Conservation (phyloP, 2,329 filamentous ascomycete species). For the Beauveria brongniartii region DNA sequence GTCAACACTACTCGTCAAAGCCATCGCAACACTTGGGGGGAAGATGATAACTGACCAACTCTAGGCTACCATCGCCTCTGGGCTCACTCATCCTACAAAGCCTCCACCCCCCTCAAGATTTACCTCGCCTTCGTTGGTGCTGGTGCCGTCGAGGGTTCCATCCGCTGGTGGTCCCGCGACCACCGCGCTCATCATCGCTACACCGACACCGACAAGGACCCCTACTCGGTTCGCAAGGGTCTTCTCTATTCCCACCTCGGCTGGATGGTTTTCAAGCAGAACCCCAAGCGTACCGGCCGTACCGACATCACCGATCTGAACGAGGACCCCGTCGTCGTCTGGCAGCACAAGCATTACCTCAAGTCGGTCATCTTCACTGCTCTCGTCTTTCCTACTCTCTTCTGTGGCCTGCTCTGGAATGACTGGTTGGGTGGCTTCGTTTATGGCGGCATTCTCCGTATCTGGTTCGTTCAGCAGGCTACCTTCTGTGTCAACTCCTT, state of each 20-base stretch:
- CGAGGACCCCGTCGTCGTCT: constrained; percentile 76
- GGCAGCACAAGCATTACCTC: constrained; percentile 82
- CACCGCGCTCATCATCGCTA: constrained; percentile 87
- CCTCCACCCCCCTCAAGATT: constrained; percentile 65
- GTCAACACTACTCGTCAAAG: constrained; percentile 18
- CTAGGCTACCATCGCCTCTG: constrained; percentile 58
- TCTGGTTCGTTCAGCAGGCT: constrained; percentile 86
- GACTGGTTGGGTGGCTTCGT: constrained; percentile 78
- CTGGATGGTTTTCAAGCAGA: constrained; percentile 93
- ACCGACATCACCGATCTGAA: constrained; percentile 85
- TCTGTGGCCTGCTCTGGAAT: constrained; percentile 71
- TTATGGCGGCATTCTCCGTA: constrained; percentile 76
- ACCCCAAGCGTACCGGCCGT: constrained; percentile 79
- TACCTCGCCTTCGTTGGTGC: constrained; percentile 76
- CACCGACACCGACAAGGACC: constrained; percentile 87
- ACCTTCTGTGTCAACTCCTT: constrained; percentile 91
- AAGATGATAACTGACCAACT: background rate
- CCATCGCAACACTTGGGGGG: too few species aligned
- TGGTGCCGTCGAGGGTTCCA: constrained; percentile 77
- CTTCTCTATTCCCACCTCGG: constrained; percentile 71
- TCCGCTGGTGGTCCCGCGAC: constrained; percentile 82
- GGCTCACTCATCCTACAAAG: constrained; percentile 80
- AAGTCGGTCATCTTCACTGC: constrained; percentile 73
- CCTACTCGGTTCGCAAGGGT: constrained; percentile 85
- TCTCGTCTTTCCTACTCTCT: constrained; percentile 63